Conservation (phyloP, 2,329 filamentous ascomycete species). For the Xylariaceae sp. region DNA sequence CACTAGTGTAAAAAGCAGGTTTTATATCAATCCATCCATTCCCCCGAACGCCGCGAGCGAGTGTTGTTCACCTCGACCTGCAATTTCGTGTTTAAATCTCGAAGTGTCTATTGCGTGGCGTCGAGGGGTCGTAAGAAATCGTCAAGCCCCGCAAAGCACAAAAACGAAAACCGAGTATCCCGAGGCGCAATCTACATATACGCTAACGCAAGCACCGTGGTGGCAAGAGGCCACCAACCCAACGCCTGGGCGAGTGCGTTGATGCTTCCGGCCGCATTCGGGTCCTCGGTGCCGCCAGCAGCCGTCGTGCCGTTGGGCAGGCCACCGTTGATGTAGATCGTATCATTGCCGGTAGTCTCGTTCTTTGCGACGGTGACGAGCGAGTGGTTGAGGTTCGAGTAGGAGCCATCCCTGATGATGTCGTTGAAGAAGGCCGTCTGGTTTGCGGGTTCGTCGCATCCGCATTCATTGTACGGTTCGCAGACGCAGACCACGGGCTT, state of each 20-base stretch:
- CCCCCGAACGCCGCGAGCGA: no score
- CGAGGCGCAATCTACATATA: constrained; percentile 33
- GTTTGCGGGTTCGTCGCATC: constrained; percentile 63
- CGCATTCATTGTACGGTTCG: constrained; percentile 48
- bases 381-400: constrained; percentile 56
- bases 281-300: constrained; percentile 41
- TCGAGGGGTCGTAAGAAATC: neutral
- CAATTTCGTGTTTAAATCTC: no score
- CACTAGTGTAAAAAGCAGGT: no score
- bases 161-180: neutral
- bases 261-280: constrained; percentile 35
- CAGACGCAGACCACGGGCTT: constrained; percentile 63
- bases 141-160: neutral
- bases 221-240: constrained; percentile 51
- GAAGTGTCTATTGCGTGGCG: no score
- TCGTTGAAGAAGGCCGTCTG: constrained; percentile 55
- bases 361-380: constrained; percentile 61
- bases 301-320: constrained; percentile 66
- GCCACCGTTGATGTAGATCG: constrained; percentile 73
- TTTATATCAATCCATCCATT: no score
- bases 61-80: no score
- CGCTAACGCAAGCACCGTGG: constrained; percentile 44
- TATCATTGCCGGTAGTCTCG: constrained; percentile 56
- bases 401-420: constrained; percentile 65
- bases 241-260: constrained; percentile 35